A percentile compares a stretch with the other conserved stretches of the same genome.
These are phyloP conservation scores for Daldinia sp. DNA, from an alignment of 2,329 filamentous ascomycete genomes.

Conservation along the genomic window DNA sequence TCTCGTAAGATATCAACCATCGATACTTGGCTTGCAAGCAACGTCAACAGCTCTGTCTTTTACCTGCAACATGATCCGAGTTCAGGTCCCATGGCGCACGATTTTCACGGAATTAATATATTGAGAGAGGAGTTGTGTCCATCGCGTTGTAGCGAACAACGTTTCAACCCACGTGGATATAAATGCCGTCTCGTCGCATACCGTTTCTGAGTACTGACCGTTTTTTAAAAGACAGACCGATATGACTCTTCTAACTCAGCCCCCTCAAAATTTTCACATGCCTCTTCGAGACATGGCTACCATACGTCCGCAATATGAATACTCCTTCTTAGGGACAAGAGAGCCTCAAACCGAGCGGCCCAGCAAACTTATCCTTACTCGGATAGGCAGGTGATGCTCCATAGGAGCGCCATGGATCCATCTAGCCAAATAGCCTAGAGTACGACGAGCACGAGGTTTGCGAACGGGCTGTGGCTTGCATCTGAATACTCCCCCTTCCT, in stretches of 20 bases:
- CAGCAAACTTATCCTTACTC: constrained; percentile 30
- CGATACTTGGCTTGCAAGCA: constrained; percentile 1
- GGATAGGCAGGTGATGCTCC: constrained; percentile 35
- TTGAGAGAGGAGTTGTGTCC: constrained; percentile 7
- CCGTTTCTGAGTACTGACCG: neutral
- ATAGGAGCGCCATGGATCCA: neutral
- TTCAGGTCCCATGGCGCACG: constrained; percentile 28
- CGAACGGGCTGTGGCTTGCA: constrained; percentile 36
- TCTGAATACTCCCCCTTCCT: constrained; percentile 15
- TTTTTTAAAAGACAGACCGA: neutral
- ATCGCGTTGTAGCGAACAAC: constrained; percentile 16
- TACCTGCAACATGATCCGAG: constrained; percentile 5
- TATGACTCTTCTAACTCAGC: neutral
- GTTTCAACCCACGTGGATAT: constrained; percentile 3
- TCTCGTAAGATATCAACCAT: neutral
- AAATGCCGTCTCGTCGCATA: constrained; percentile 1
- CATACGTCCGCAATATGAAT: constrained; percentile 9
- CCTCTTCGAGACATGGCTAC: constrained; percentile 13
- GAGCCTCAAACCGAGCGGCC: constrained; percentile 12
- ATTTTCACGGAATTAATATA: constrained; percentile 5
- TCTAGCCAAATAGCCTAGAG: constrained; percentile 22
- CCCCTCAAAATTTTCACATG: constrained; percentile 4
- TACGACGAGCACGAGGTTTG: constrained; percentile 16
- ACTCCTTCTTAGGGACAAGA: neutral
- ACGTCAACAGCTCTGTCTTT: neutral